phyloP scores from a whole-genome alignment of 1,139 yeast genomes.

The Blastobotrys indianensis region DNA sequence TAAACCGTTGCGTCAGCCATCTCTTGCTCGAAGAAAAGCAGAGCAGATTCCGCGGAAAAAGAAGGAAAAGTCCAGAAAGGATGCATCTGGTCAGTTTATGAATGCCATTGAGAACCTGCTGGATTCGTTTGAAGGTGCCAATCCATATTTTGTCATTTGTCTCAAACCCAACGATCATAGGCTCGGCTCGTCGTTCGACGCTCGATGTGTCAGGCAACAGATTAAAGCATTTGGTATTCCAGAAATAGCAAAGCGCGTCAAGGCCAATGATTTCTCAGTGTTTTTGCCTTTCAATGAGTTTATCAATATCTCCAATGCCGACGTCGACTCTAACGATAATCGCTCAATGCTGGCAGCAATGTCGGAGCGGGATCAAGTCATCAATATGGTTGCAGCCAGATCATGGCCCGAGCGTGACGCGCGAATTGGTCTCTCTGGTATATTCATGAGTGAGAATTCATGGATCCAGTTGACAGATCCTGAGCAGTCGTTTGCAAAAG shows the following conservation, averaged over 20 bases:
- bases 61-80: constrained; percentile 19
- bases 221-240: constrained; percentile 39
- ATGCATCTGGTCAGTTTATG: constrained; percentile 35
- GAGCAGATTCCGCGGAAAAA: constrained; percentile 14
- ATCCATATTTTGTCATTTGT: constrained; percentile 39
- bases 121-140: constrained; percentile 36
- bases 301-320: constrained; percentile 27
- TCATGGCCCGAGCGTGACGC: constrained; percentile 39
- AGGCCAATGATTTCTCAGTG: constrained; percentile 35
- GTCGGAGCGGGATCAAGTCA: constrained; percentile 34
- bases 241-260: constrained; percentile 37
- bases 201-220: constrained; percentile 40
- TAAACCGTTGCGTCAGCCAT: constrained; percentile 38
- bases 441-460: constrained; percentile 37
- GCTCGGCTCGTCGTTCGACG: constrained; percentile 36
- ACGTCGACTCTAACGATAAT: constrained; percentile 17
- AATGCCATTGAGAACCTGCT: constrained; percentile 33
- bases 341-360: constrained; percentile 15
- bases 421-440: constrained; percentile 38
- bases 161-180: constrained; percentile 39
- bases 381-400: constrained; percentile 26
- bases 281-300: constrained; percentile 38
- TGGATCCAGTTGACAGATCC: constrained; percentile 40
- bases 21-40: constrained; percentile 24
- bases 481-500: constrained; percentile 31